Evolutionary conservation across 1,284 basidiomycete genomes (phyloP).

Genomic region (Apiotrichum gracile): DNA sequence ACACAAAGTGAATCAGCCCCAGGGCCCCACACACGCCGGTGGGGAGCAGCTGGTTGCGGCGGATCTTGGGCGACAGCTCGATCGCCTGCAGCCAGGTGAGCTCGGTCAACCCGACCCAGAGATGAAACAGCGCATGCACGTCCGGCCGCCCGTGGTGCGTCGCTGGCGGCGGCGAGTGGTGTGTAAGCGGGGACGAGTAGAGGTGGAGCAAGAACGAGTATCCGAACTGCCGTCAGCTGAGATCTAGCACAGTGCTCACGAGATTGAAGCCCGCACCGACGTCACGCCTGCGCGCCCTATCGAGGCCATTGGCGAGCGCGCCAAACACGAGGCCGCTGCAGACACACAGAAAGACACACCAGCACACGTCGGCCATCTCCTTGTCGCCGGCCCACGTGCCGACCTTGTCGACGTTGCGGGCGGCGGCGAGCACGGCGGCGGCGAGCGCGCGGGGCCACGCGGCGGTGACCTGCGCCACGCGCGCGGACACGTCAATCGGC

Average conservation of each 20-base stretch:
- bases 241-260: conserved; percentile 14
- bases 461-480: neutral
- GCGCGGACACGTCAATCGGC: conserved; percentile 13
- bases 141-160: conserved; percentile 36
- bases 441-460: neutral
- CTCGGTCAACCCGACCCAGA: conserved; percentile 44
- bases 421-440: conserved; percentile 1
- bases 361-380: conserved; percentile 42
- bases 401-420: conserved; percentile 10
- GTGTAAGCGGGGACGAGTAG: conserved; percentile 45
- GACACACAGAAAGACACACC: conserved; percentile 43
- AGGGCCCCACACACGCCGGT: conserved; percentile 41
- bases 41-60: conserved; percentile 38
- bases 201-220: conserved; percentile 43
- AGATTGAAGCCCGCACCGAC: conserved; percentile 43
- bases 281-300: conserved; percentile 33
- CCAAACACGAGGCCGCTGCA: conserved; percentile 36
- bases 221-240: conserved; percentile 24
- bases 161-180: conserved; percentile 28
- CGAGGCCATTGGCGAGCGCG: conserved; percentile 39
- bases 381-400: conserved; percentile 33
- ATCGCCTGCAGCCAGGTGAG: conserved; percentile 42
- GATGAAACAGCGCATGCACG: conserved; percentile 41
- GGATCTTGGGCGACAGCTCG: conserved; percentile 29
- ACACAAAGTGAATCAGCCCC: conserved; percentile 40